Evolutionary conservation across 2,329 filamentous ascomycete genomes (phyloP), one percentile per base, ranked within the genome.

Genomic region (Verticillium nubilum): DNA sequence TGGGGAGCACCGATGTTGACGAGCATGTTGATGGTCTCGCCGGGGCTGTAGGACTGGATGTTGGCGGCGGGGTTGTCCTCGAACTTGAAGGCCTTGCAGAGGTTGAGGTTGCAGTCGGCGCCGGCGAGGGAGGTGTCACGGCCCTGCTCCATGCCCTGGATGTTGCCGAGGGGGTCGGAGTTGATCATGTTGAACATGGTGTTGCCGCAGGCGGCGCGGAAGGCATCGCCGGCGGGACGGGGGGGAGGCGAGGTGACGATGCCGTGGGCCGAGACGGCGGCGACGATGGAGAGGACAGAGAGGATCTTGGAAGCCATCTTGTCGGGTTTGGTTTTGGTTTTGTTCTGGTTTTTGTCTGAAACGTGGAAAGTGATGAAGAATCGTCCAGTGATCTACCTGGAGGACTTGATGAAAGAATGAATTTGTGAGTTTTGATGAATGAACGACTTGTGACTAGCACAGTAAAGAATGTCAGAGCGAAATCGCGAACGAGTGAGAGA

Each of bases 1-100:
- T 70, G 68, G 63, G 78, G 76, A 1, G 74, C 73, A 3, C 73
- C 72, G 52, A 73, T 70, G 54, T 76, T 72, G 50, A 77, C 71
- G 15, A 68, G 66, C 58, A 77, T 74, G 59, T 71, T 67, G 52
- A 78, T 60, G 3, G 66, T 68, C 60, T 77, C 65, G 29, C 75
- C 74, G 15, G 74, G 64, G 3, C 60, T 61, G 58, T 67, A 67
- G n/a, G 56, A 57, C 27, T 67, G 64, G 35, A 70, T 59, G 42
- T 68, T 68, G 54, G 67, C 65, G 2, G 55, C 42, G 29, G 29
- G 29, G 60, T 72, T 72, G 60, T 72, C 69, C 55, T 67, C 67
- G 63, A 69, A 69, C 59, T 70, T 65, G 56, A 69, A 70, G 5
- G 69, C 70, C 35, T 70, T 70, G 65, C 69, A 72, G 28, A 78